A percentile compares a stretch with the other conserved stretches of the same genome.
Conservation (phyloP, 2,329 filamentous ascomycete species). For the Fusarium robinianum region DNA sequence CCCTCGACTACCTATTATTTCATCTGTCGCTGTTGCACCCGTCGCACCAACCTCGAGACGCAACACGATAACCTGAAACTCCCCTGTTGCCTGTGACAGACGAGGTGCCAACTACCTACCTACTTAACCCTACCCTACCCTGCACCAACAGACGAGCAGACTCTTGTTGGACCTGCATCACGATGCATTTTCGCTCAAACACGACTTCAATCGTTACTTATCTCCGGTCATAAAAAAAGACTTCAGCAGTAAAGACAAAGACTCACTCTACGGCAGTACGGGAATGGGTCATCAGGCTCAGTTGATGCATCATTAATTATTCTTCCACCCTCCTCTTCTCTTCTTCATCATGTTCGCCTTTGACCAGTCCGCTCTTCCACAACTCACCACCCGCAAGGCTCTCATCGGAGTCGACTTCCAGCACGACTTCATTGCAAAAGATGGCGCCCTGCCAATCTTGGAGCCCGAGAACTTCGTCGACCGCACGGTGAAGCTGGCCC, state of each 20-base stretch:
- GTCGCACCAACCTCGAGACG: constrained; percentile 3
- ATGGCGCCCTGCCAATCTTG: constrained; percentile 69
- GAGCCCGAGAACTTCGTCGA: constrained; percentile 69
- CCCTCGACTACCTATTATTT: no score
- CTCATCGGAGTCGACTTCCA: constrained; percentile 86
- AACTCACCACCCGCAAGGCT: constrained; percentile 66
- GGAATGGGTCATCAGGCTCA: constrained; percentile 9
- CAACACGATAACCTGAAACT: constrained; percentile 1
- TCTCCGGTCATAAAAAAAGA: constrained; percentile 22
- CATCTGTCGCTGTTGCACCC: no score
- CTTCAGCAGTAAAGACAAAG: constrained; percentile 12
- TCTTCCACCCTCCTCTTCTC: not conserved
- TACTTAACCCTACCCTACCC: no score
- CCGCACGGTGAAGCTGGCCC: constrained; percentile 67
- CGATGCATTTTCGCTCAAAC: constrained; percentile 21
- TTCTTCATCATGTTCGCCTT: constrained; percentile 57
- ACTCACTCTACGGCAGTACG: constrained; percentile 8
- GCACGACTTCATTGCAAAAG: constrained; percentile 78
- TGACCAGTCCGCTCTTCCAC: constrained; percentile 58
- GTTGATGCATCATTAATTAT: no score
- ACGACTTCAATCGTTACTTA: constrained; percentile 13
- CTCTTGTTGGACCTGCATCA: constrained; percentile 16
- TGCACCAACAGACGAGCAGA: constrained; percentile 5
- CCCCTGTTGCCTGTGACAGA: not conserved
- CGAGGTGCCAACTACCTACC: no score